Evolutionary conservation across 345 rosid genomes (phyloP), one percentile per base, ranked within the genome.

Genomic region (Hevea brasiliensis): DNA sequence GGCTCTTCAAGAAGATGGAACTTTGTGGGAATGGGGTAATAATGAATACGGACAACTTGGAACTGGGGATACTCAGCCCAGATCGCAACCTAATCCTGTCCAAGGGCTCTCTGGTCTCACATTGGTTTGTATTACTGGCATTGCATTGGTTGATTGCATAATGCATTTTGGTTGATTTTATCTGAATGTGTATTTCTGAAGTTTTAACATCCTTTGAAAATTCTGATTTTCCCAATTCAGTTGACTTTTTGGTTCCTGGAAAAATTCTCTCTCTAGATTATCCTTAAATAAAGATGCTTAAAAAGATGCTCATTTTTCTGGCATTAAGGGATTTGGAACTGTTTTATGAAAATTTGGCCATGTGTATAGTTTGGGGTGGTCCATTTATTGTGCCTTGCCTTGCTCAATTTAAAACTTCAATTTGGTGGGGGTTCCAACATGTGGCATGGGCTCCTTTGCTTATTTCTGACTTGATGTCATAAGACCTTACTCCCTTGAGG

Each of bases 41-140:
- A 96, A 96, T 70, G 99, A 96, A 80, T 96, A 96, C 61, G 98
- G 99, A 77, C 99, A 96, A 77, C 99, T 96, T 83, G 99, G 99
- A 66, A 96, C 97, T 6, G 98, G 99, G 12, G 99, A 96, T 81
- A 96, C 98, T 72, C 99, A 96, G 72, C 99, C 99, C 21, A 89
- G 97, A 87, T 96, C 99, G 8, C 91, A 90, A 61, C 97, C 99
- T 77, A 88, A 93, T 78, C 89, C 81, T 63, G 97, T 93, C 82
- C 90, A 91, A 75, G 98, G 97, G 81, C 88, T 96, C 3, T 78
- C 92, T 76, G 92, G 82, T 85, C 91, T 88, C 76, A 88, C 76
- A 75, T 80, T 96, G 95, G 99, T 96, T 66, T 74, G 94, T 79
- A 65, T 54, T 75, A n/a, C n/a, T n/a, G n/a, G n/a, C n/a, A n/a